These are phyloP conservation scores for Aphanomyces euteiches DNA, from an alignment of 352 stramenopile genomes.

Conservation along the genomic window DNA sequence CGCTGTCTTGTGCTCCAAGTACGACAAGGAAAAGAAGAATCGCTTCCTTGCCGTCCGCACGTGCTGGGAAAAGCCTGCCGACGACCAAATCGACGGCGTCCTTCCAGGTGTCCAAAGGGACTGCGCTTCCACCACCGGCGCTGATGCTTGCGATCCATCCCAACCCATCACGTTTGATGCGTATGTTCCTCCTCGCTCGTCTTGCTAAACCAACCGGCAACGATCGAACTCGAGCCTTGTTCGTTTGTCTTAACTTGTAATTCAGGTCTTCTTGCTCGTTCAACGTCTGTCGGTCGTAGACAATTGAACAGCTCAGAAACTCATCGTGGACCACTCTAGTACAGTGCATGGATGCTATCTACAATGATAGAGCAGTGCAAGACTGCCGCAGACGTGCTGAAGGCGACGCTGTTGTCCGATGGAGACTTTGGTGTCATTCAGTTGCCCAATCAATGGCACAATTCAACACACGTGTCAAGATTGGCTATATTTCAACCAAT, in stretches of 20 bases:
- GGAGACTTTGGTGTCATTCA: not conserved
- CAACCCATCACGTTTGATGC: conserved; percentile 33
- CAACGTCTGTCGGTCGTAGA: too few relatives aligned
- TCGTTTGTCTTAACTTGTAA: conserved; percentile 4
- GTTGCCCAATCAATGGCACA: not conserved
- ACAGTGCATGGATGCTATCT: too few relatives aligned
- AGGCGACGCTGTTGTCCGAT: conserved; percentile 70
- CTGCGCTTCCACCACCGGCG: conserved; percentile 31
- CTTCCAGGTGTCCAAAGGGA: conserved; percentile 25
- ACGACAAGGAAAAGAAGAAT: conserved; percentile 45
- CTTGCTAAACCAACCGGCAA: conserved; percentile 39
- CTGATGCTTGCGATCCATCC: conserved; percentile 31
- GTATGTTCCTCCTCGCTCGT: conserved; percentile 21
- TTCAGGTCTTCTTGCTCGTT: too few relatives aligned
- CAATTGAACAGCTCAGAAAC: conserved; percentile 33
- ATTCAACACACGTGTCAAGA: not conserved
- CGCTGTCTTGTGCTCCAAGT: conserved; percentile 61
- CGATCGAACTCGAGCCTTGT: conserved; percentile 63
- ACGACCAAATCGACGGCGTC: conserved; percentile 23
- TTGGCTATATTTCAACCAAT: conserved; percentile 20
- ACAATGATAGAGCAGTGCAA: conserved; percentile 34
- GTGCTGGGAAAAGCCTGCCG: conserved; percentile 52
- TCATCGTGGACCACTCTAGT: too few relatives aligned
- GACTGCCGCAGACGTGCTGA: conserved; percentile 40
- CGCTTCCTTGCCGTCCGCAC: conserved; percentile 66